A percentile compares a stretch with the other conserved stretches of the same genome.
These are phyloP conservation scores for Penicillium ucsense DNA, from an alignment of 495 filamentous ascomycete genomes.

Conservation along the genomic window DNA sequence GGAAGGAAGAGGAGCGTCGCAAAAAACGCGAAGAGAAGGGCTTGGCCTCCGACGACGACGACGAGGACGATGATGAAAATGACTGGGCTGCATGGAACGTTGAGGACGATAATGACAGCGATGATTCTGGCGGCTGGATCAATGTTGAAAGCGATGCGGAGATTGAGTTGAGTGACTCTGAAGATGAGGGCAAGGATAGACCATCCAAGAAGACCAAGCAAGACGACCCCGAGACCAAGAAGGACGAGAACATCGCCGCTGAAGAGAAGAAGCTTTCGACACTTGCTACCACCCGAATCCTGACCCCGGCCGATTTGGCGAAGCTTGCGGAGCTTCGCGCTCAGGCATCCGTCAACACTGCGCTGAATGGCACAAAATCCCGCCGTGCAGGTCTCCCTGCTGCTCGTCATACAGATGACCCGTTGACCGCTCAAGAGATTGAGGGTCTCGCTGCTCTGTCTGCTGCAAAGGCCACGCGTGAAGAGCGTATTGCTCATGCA, in stretches of 20 bases:
- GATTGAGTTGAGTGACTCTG: constrained; percentile 64
- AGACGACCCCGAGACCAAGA: constrained; percentile 11
- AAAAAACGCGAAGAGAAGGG: constrained; percentile 60
- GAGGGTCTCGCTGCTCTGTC: constrained; percentile 60
- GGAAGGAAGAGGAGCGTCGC: constrained; percentile 82
- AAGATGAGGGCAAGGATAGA: constrained; percentile 53
- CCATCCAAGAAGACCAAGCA: constrained; percentile 51
- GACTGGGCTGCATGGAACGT: constrained; percentile 80
- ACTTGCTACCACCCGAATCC: constrained; percentile 75
- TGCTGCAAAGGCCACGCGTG: constrained; percentile 63
- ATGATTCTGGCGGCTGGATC: constrained; percentile 84
- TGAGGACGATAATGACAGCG: constrained; percentile 61
- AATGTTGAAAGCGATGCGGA: constrained; percentile 78
- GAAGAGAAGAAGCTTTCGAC: constrained; percentile 43
- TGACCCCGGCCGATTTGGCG: constrained; percentile 84
- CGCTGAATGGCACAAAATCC: constrained; percentile 35
- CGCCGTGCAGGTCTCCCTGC: constrained; percentile 31
- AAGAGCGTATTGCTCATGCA: constrained; percentile 71
- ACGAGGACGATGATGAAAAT: constrained; percentile 54
- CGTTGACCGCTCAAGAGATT: constrained; percentile 78
- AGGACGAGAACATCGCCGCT: constrained; percentile 15
- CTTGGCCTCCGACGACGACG: constrained; percentile 43
- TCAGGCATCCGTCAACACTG: constrained; percentile 58
- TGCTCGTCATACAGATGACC: constrained; percentile 64
- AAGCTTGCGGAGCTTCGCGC: constrained; percentile 83